Percentiles rank a stretch among this genome's conserved stretches.
These are phyloP conservation scores for Mrakia gelida DNA, from an alignment of 768 basidiomycete genomes.

Conservation along the genomic window DNA sequence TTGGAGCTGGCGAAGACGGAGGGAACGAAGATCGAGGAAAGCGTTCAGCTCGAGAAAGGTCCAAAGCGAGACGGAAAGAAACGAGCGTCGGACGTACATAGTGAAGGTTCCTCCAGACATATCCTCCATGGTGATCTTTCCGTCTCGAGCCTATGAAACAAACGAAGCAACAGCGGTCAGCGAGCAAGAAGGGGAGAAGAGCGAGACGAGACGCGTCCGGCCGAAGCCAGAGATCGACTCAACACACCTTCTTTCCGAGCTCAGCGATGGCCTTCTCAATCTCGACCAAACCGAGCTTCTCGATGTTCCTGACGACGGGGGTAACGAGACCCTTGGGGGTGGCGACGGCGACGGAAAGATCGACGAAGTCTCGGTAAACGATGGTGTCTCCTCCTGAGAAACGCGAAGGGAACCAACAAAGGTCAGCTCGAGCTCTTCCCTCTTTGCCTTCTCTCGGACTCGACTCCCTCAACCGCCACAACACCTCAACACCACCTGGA, in stretches of 20 bases:
- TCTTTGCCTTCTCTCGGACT: not conserved
- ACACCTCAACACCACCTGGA: no score
- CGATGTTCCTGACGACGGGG: conserved; percentile 87
- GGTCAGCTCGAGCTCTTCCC: not conserved
- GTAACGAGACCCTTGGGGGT: conserved; percentile 97
- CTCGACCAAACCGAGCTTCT: conserved; percentile 76
- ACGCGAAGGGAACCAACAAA: not conserved
- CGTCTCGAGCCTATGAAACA: conserved; percentile 63
- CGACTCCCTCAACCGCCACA: no score
- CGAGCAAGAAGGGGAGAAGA: not conserved
- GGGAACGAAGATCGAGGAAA: conserved; percentile 53
- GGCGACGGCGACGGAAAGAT: conserved; percentile 91
- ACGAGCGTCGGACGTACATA: conserved; percentile 58
- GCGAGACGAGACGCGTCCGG: not conserved
- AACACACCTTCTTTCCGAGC: conserved; percentile 70
- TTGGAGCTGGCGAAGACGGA: conserved; percentile 65
- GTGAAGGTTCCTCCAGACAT: conserved; percentile 99
- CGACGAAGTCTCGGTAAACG: conserved; percentile 66
- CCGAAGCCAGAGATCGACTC: no score
- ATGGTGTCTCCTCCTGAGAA: conserved; percentile 60
- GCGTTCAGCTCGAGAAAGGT: conserved; percentile 98
- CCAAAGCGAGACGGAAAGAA: conserved; percentile 53
- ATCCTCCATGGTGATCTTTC: conserved; percentile 91
- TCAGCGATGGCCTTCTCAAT: conserved; percentile 90
- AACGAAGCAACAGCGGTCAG: not conserved